Evolutionary conservation across 441 rosid genomes (phyloP), one percentile per base, ranked within the genome.

Genomic region (Arabidopsis lyrata): DNA sequence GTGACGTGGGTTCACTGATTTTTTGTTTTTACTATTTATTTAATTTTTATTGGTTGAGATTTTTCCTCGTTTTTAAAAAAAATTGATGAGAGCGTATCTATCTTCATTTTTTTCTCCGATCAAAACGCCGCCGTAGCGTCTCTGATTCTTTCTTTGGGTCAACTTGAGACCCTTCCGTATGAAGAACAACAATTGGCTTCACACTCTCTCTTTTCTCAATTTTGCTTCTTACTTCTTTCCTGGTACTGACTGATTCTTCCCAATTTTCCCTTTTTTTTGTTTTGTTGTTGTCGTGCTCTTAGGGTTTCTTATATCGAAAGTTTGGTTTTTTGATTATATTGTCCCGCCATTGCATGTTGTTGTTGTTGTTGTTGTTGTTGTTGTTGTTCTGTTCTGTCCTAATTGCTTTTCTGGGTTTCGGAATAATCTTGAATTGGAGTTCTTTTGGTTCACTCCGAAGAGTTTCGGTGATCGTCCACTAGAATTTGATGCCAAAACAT

Each of bases 291-390:
- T 6, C 55, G 69, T 41, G 8, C 18, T 32, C 6, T 42, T 42
- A 54, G 58, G 71, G 63, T 73, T 73, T 55, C 49, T 0, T 24
- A 0, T 34, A 35, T 56, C 48, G 65, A 56, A 56, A 8, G 27
- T 56, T 27, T 42, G 22, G 22, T n/a, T 55, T 64, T 60, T 55
- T 60, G 11, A 45, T 73, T 9, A 2, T 54, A 4, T 64, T 44
- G 48, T 54, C 70, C 57, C 68, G 75, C 75, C 75, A 70, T 49
- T 70, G 75, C 67, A 70, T 70, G 67, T n/a, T n/a, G n/a, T n/a
- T n/a, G n/a, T n/a, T n/a, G n/a, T n/a, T n/a, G n/a, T n/a, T n/a
- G n/a, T 9, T 8, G 12, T 31, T 63, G 3, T 42, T 36, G 49
- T 29, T 44, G n/a, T 5, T 50, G 12, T 44, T 44, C 4, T 53